These are phyloP conservation scores for Pinus tabuliformis DNA, from an alignment of 75 land plant genomes.

Conservation along the genomic window DNA sequence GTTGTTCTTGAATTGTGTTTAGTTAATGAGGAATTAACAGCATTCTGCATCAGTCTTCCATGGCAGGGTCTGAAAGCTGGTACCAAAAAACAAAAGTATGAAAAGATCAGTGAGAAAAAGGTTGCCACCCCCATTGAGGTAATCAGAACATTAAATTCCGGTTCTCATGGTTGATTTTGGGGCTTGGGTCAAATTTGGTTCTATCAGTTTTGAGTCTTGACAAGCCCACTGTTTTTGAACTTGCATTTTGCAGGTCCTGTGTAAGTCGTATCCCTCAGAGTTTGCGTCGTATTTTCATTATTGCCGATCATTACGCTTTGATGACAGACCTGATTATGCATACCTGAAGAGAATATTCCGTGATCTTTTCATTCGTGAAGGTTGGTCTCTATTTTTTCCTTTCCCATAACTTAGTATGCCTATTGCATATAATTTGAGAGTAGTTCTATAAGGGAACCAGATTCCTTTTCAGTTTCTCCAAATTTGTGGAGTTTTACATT, in stretches of 20 bases:
- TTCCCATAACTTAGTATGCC: not conserved
- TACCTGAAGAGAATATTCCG: conserved; percentile 57
- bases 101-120: conserved; percentile 95
- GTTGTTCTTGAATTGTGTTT: not conserved
- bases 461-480: not conserved
- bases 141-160: not conserved
- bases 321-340: conserved; percentile 56
- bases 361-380: conserved; percentile 89
- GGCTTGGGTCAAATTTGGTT: not conserved
- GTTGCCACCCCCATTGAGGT: conserved; percentile 98
- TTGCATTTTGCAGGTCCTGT: conserved; percentile 50
- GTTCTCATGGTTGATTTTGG: conserved; percentile 5
- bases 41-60: conserved; percentile 65
- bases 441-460: not conserved
- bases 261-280: conserved; percentile 85
- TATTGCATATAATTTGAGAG: not conserved
- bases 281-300: conserved; percentile 62
- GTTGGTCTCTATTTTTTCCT: conserved; percentile 22
- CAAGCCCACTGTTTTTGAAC: not conserved
- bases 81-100: conserved; percentile 98
- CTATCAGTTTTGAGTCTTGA: not conserved
- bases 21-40: not conserved
- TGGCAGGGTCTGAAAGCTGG: conserved; percentile 99
- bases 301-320: conserved; percentile 59
- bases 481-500: not conserved